Conservation (phyloP, 2,329 filamentous ascomycete species). For the Monascus ruber region DNA sequence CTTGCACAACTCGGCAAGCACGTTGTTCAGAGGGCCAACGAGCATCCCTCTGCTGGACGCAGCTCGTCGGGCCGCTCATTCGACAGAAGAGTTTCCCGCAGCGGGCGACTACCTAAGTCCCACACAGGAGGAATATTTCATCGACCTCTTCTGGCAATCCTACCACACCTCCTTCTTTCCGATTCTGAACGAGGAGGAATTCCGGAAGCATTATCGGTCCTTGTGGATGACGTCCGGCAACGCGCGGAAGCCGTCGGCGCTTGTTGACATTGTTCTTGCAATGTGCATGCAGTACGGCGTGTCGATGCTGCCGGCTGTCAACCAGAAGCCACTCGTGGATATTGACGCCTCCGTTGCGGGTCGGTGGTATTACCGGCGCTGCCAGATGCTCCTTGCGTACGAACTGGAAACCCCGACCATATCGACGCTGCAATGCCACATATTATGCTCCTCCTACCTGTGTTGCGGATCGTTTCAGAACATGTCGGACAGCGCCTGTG, state of each 20-base stretch:
- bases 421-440: conserved; percentile 38
- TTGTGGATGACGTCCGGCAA: conserved; percentile 22
- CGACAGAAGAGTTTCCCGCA: conserved; percentile 2
- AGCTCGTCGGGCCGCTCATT: not conserved
- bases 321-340: conserved; percentile 8
- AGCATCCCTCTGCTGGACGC: too few species aligned
- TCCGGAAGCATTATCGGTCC: conserved; percentile 34
- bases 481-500: conserved; percentile 33
- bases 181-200: conserved; percentile 36
- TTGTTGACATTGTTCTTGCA: conserved; percentile 43
- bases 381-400: conserved; percentile 32
- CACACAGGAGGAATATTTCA: conserved; percentile 37
- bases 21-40: conserved; percentile 2
- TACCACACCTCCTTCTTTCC: conserved; percentile 31
- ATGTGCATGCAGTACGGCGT: conserved; percentile 35
- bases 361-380: conserved; percentile 37
- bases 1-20: conserved; percentile 14
- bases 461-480: conserved; percentile 40
- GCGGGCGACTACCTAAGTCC: conserved; percentile 16
- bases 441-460: conserved; percentile 36
- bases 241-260: conserved; percentile 34
- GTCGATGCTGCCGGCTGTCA: not conserved
- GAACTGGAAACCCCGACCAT: conserved; percentile 40
- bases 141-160: conserved; percentile 39
- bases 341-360: conserved; percentile 34